Percentiles rank a stretch among this genome's conserved stretches.
phyloP scores from a whole-genome alignment of 116 monocot species.

The Zostera marina region DNA sequence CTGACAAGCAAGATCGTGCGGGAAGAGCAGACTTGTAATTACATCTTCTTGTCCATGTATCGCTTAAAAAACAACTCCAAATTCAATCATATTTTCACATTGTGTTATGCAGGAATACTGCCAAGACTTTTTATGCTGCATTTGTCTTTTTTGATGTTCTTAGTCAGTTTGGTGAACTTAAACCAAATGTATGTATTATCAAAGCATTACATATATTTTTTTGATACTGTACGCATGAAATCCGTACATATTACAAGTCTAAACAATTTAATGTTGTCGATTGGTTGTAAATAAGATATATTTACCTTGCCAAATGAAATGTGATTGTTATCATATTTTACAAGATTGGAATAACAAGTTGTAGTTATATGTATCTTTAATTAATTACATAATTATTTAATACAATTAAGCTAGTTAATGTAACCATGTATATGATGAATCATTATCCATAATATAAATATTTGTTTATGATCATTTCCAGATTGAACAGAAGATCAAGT shows the following conservation, averaged over 20 bases:
- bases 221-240: too few relatives aligned
- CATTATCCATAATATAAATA: too few relatives aligned
- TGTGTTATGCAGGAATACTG: slow-evolving; percentile 65
- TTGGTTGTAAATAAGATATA: too few relatives aligned
- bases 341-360: too few relatives aligned
- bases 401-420: too few relatives aligned
- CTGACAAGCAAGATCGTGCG: slow-evolving; percentile 95
- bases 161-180: slow-evolving; percentile 76
- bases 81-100: neutral
- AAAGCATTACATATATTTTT: neutral
- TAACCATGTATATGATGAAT: too few relatives aligned
- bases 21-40: slow-evolving; percentile 80
- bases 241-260: too few relatives aligned
- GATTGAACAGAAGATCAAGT: slow-evolving; percentile 91
- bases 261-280: too few relatives aligned
- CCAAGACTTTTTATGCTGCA: slow-evolving; percentile 97
- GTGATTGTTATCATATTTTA: too few relatives aligned
- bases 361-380: too few relatives aligned
- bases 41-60: neutral
- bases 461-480: neutral
- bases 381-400: too few relatives aligned
- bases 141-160: slow-evolving; percentile 93
- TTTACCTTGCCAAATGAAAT: too few relatives aligned
- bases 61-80: neutral
- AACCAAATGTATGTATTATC: slow-evolving; percentile 23